Conservation (phyloP, 257 asterid species). For the Ilex aquifolium region DNA sequence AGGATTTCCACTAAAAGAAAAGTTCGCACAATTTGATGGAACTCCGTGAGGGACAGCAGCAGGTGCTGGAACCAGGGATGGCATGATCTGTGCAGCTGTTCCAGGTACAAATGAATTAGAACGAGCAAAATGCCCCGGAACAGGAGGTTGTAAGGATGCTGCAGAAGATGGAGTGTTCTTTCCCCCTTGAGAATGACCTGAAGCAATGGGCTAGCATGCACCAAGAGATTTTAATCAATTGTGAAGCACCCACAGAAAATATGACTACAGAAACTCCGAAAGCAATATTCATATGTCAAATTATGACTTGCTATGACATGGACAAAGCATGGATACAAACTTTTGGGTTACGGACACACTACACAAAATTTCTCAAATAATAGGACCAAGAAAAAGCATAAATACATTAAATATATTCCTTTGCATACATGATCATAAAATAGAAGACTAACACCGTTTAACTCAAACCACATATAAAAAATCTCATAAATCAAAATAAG, state of each 20-base stretch:
- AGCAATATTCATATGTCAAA: neutral
- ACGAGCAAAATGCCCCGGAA: constrained; percentile 24
- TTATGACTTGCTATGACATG: too few species aligned
- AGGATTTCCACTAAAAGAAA: constrained; percentile 29
- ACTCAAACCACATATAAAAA: too few species aligned
- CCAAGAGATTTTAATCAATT: constrained; percentile 9
- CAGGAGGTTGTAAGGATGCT: constrained; percentile 28
- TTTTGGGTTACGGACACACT: too few species aligned
- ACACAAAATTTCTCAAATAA: too few species aligned
- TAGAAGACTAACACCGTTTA: too few species aligned
- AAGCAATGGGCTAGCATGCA: constrained; percentile 25
- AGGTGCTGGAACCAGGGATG: constrained; percentile 27
- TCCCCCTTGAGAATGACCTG: constrained; percentile 16
- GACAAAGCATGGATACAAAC: too few species aligned
- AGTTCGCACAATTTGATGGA: constrained; percentile 20
- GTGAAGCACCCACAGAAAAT: constrained; percentile 3
- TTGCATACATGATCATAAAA: too few species aligned
- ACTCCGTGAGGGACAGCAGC: constrained; percentile 27
- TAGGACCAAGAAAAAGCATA: too few species aligned
- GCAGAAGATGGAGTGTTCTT: constrained; percentile 21
- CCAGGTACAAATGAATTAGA: constrained; percentile 30
- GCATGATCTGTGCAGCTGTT: constrained; percentile 26
- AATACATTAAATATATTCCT: too few species aligned
- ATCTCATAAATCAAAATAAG: too few species aligned
- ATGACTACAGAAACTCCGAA: constrained; percentile 3